phyloP scores from a whole-genome alignment of 2,329 filamentous ascomycete genomes.

The Zarea fungicola region DNA sequence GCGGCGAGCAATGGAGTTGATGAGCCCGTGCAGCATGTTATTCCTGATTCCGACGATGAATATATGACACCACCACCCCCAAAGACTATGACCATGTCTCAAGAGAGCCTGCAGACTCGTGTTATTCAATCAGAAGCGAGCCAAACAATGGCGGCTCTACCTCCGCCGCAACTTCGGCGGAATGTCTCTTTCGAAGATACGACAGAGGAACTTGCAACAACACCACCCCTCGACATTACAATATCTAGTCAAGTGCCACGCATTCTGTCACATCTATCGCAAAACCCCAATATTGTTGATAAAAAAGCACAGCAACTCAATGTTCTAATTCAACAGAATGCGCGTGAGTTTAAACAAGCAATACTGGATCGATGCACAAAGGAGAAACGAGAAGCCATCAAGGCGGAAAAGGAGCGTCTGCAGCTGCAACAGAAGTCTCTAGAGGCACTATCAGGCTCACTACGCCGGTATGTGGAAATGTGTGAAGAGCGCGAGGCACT shows the following conservation, averaged over 20 bases:
- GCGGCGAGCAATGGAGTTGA: background rate
- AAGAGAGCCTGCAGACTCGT: background rate
- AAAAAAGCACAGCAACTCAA: slow-evolving; percentile 35
- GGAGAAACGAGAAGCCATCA: slow-evolving; percentile 42
- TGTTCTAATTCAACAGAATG: slow-evolving; percentile 41
- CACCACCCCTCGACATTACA: background rate
- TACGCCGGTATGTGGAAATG: slow-evolving; percentile 38
- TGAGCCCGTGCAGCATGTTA: slow-evolving; percentile 29
- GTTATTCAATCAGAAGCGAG: background rate
- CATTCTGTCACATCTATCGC: slow-evolving; percentile 26
- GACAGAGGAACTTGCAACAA: slow-evolving; percentile 1
- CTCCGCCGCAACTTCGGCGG: background rate
- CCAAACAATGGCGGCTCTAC: background rate
- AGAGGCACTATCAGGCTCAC: slow-evolving; percentile 34
- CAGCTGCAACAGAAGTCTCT: slow-evolving; percentile 41
- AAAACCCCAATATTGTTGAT: slow-evolving; percentile 28
- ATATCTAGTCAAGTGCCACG: slow-evolving; percentile 23
- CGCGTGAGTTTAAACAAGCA: slow-evolving; percentile 40
- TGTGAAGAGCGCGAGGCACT: slow-evolving; percentile 40
- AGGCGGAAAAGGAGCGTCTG: slow-evolving; percentile 44
- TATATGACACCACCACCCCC: slow-evolving; percentile 38
- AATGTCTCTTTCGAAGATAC: background rate
- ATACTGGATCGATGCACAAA: slow-evolving; percentile 42
- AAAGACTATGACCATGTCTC: slow-evolving; percentile 24
- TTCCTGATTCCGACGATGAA: slow-evolving; percentile 55